These are phyloP conservation scores for Obelidium mucronatum DNA, from an alignment of 192 early-diverging fungal genomes.

Conservation along the genomic window DNA sequence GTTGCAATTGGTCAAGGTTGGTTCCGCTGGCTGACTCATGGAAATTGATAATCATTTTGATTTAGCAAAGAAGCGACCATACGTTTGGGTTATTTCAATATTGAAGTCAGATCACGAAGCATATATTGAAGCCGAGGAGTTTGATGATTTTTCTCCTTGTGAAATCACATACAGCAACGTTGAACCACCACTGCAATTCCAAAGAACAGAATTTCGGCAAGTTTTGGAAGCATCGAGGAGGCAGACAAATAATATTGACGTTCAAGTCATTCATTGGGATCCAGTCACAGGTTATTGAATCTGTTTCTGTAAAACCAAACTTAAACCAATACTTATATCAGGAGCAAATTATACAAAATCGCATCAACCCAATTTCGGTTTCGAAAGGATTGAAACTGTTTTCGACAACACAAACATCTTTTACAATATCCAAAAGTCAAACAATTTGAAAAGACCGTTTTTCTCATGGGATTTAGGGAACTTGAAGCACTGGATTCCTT, in stretches of 20 bases:
- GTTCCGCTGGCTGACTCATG: not conserved
- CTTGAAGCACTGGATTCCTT: conserved; percentile 46
- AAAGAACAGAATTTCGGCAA: conserved; percentile 32
- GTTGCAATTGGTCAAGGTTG: conserved; percentile 48
- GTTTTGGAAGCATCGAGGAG: not conserved
- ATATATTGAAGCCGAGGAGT: not conserved
- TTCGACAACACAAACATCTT: conserved; percentile 52
- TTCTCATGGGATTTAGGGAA: conserved; percentile 53
- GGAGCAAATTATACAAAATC: conserved; percentile 3
- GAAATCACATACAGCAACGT: conserved; percentile 17
- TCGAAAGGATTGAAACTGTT: conserved; percentile 43
- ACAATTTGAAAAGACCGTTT: conserved; percentile 34
- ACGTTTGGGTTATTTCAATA: conserved; percentile 55
- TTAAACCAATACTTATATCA: not conserved
- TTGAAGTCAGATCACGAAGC: conserved; percentile 1
- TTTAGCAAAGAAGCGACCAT: conserved; percentile 44
- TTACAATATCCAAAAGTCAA: conserved; percentile 50
- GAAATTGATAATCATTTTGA: not conserved
- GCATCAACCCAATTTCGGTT: conserved; percentile 27
- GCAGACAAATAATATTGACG: conserved; percentile 1
- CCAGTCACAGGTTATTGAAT: conserved; percentile 35
- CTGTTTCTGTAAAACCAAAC: not conserved
- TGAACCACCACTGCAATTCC: not conserved
- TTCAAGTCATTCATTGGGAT: conserved; percentile 48
- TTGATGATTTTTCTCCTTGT: conserved; percentile 26